These are phyloP conservation scores for Amylocarpus encephaloides DNA, from an alignment of 2,329 filamentous ascomycete genomes.

Conservation along the genomic window DNA sequence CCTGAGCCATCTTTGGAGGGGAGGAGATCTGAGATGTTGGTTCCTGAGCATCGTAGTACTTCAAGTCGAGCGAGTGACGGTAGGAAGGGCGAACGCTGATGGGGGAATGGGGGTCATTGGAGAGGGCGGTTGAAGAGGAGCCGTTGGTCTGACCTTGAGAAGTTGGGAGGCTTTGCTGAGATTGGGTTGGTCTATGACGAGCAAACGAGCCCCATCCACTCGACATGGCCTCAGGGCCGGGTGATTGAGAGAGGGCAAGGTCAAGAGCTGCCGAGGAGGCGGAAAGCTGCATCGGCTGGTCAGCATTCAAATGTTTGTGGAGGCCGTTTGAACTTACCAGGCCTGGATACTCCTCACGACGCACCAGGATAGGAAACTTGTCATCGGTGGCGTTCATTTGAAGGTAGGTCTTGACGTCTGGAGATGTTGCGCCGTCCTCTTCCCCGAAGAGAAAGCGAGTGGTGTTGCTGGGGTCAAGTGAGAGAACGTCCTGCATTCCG, in stretches of 20 bases:
- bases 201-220: constrained; percentile 30
- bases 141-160: constrained; percentile 28
- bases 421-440: constrained; percentile 49
- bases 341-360: constrained; percentile 43
- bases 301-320: constrained; percentile 23
- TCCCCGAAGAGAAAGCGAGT: constrained; percentile 81
- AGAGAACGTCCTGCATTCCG: constrained; percentile 57
- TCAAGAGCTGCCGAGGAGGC: constrained; percentile 76
- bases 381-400: constrained; percentile 71
- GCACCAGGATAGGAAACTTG: constrained; percentile 77
- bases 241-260: constrained; percentile 64
- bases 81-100: constrained; percentile 44
- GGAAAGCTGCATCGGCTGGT: constrained; percentile 58
- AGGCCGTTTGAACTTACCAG: constrained; percentile 22
- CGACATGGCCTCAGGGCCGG: constrained; percentile 48
- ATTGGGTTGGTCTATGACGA: constrained; percentile 27
- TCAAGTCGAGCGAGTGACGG: constrained; percentile 54
- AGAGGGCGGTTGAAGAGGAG: constrained; percentile 33
- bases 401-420: constrained; percentile 61
- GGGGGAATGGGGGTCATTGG: constrained; percentile 37
- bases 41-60: constrained; percentile 36
- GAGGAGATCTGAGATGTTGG: constrained; percentile 30
- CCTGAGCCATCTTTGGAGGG: constrained; percentile 46
- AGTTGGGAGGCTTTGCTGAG: constrained; percentile 42
- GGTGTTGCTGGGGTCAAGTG: constrained; percentile 77